phyloP scores from a whole-genome alignment of 192 early-diverging fungal species.

The Gaertneriomyces sp. region DNA sequence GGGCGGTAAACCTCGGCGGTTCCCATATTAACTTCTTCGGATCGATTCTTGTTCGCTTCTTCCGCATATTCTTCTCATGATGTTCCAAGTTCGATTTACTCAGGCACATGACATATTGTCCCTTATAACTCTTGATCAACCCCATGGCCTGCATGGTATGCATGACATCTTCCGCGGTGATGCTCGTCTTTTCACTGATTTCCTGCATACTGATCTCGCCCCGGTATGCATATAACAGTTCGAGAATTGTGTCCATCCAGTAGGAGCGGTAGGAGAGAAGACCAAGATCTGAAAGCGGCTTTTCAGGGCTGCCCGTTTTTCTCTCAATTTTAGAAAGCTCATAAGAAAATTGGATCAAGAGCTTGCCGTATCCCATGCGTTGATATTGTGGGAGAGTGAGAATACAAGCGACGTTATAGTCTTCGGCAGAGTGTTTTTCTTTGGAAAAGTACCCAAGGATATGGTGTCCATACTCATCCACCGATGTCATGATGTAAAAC shows the following conservation, averaged over 20 bases:
- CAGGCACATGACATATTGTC: slow-evolving; percentile 84
- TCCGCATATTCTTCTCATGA: slow-evolving; percentile 71
- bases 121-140: slow-evolving; percentile 86
- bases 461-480: slow-evolving; percentile 82
- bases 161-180: slow-evolving; percentile 86
- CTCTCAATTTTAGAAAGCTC: slow-evolving; percentile 92
- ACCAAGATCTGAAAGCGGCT: slow-evolving; percentile 96
- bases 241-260: slow-evolving; percentile 89
- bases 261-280: slow-evolving; percentile 91
- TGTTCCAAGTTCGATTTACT: slow-evolving; percentile 81
- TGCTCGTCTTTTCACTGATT: slow-evolving; percentile 76
- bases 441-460: slow-evolving; percentile 98
- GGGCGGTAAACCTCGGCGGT: slow-evolving; percentile 49
- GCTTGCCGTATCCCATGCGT: slow-evolving; percentile 89
- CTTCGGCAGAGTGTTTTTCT: slow-evolving; percentile 94
- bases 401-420: slow-evolving; percentile 99
- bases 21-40: slow-evolving; percentile 59
- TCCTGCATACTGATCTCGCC: slow-evolving; percentile 89
- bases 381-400: slow-evolving; percentile 96
- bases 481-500: slow-evolving; percentile 92
- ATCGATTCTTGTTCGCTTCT: slow-evolving; percentile 77
- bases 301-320: slow-evolving; percentile 93
- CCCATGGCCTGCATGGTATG: slow-evolving; percentile 86
- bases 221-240: slow-evolving; percentile 61
- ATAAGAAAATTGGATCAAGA: slow-evolving; percentile 96